Evolutionary conservation across 176 grass and related monocot genomes (phyloP).

Genomic region (Triticum monococcum): DNA sequence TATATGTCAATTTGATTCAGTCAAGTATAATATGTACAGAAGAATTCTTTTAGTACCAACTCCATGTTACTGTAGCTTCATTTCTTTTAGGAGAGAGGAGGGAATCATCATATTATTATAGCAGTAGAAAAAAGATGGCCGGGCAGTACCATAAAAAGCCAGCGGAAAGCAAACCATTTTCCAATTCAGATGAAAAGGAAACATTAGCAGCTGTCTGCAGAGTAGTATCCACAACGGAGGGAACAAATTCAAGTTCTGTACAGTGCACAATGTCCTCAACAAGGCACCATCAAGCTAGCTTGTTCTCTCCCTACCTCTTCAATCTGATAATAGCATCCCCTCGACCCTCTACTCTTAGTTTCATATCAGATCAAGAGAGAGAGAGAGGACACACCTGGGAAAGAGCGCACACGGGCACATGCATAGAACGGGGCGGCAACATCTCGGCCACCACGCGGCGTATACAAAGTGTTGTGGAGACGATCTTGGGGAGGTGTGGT

Average conservation of each 20-base stretch:
- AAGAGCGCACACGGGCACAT: no score
- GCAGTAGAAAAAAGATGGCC: slow-evolving; percentile 16
- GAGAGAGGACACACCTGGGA: no score
- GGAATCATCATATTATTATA: background rate
- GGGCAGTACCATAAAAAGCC: slow-evolving; percentile 85
- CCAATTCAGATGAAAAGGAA: slow-evolving; percentile 70
- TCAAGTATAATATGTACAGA: background rate
- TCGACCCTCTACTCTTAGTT: no score
- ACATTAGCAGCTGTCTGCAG: slow-evolving; percentile 81
- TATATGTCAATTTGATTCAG: slow-evolving; percentile 16
- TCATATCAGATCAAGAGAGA: no score
- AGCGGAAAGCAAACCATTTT: slow-evolving; percentile 72
- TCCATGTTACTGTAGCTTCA: slow-evolving; percentile 1
- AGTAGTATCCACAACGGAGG: slow-evolving; percentile 77
- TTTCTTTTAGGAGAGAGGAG: background rate
- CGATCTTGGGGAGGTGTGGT: no score
- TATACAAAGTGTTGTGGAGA: no score
- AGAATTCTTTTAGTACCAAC: slow-evolving; percentile 1
- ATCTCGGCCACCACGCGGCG: no score
- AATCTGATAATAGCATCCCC: no score
- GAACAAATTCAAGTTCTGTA: slow-evolving; percentile 84
- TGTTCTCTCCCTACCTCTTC: no score
- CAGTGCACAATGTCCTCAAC: slow-evolving; percentile 93
- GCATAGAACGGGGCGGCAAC: no score
- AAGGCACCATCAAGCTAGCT: slow-evolving; percentile 27